Percentiles rank a stretch among this genome's conserved stretches.
Evolutionary conservation across 495 filamentous ascomycete genomes (phyloP).

Genomic region (Tuber borchii): DNA sequence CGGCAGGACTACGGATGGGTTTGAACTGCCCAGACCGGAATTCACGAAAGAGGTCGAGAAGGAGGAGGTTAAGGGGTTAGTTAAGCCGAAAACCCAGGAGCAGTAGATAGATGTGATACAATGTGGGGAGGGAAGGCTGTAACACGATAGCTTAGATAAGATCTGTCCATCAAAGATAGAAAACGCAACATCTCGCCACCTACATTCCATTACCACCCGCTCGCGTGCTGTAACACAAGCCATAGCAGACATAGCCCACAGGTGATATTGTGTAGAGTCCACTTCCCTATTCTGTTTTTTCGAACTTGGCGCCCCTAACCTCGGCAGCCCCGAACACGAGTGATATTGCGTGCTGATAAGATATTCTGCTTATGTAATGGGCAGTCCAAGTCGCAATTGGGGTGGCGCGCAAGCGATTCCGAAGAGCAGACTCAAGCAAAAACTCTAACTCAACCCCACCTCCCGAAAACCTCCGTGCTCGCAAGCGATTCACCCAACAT

Average conservation of each 20-base stretch:
- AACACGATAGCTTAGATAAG: neutral
- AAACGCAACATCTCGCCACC: too few relatives aligned
- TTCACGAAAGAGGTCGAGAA: constrained; percentile 52
- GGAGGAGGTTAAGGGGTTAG: constrained; percentile 46
- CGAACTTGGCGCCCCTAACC: too few relatives aligned
- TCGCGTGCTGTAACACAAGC: too few relatives aligned
- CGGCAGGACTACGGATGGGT: constrained; percentile 58
- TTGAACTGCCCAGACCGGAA: constrained; percentile 72
- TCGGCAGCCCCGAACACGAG: neutral
- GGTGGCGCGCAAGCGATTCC: neutral
- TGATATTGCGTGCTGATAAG: neutral
- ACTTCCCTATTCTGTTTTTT: too few relatives aligned
- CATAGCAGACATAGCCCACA: too few relatives aligned
- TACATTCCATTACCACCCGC: too few relatives aligned
- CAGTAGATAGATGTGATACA: neutral
- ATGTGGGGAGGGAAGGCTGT: neutral
- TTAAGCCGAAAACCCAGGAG: constrained; percentile 11
- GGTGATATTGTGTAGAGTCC: too few relatives aligned
- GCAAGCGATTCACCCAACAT: neutral
- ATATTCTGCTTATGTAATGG: neutral
- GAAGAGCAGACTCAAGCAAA: neutral
- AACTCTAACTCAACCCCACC: neutral
- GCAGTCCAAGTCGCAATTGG: neutral
- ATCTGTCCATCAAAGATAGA: too few relatives aligned
- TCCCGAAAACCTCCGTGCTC: neutral